A percentile compares a stretch with the other conserved stretches of the same genome.
phyloP scores from a whole-genome alignment of 192 early-diverging fungal genomes.

The Linnemannia schmuckeri region DNA sequence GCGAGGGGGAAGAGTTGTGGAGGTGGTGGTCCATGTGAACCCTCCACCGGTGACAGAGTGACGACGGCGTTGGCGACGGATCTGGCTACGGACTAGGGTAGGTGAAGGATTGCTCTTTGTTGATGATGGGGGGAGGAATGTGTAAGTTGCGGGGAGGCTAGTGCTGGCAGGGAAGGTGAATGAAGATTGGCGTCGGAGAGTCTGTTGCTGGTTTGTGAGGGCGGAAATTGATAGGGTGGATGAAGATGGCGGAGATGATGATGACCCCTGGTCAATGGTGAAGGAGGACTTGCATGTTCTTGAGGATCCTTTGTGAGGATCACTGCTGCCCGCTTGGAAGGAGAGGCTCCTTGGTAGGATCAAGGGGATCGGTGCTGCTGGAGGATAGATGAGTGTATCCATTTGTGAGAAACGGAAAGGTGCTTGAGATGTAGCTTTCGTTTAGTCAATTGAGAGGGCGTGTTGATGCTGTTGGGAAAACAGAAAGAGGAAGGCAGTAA shows the following conservation, averaged over 20 bases:
- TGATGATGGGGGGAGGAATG: conserved; percentile 1
- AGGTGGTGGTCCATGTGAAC: background rate
- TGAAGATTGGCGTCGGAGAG: background rate
- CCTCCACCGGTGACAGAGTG: conserved; percentile 26
- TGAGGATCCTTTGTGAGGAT: background rate
- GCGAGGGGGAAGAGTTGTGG: conserved; percentile 24
- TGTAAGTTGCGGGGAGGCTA: background rate
- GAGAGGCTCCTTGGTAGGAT: conserved; percentile 25
- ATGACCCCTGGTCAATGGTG: background rate
- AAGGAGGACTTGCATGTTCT: background rate
- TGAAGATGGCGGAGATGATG: background rate
- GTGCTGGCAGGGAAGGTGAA: background rate
- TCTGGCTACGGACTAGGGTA: background rate
- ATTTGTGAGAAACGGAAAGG: background rate
- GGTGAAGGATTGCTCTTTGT: background rate
- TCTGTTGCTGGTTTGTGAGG: background rate
- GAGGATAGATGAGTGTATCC: conserved; percentile 21
- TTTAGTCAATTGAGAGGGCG: background rate
- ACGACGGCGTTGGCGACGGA: conserved; percentile 10
- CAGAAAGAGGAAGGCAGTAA: background rate
- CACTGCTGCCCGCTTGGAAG: background rate
- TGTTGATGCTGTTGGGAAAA: background rate
- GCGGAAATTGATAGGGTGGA: background rate
- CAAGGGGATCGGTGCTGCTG: conserved; percentile 7
- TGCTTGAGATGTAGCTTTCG: background rate